Conservation (phyloP, 2,329 filamentous ascomycete genomes). For the Elsinoe fawcettii region DNA sequence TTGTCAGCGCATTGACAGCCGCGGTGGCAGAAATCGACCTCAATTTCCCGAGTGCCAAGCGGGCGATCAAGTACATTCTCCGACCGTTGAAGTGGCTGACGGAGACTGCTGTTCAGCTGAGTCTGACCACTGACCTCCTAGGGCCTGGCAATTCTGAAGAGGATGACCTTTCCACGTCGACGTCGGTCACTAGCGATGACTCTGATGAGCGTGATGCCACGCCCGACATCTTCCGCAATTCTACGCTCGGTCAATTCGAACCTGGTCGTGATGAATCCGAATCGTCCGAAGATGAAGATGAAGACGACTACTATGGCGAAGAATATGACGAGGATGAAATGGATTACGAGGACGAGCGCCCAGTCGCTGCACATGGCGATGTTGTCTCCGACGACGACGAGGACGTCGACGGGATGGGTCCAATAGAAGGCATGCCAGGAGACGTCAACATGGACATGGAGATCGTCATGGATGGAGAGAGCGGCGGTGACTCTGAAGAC, state of each 20-base stretch:
- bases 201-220: conserved; percentile 67
- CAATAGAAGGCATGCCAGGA: conserved; percentile 55
- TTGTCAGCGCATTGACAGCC: conserved; percentile 76
- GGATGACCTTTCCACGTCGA: conserved; percentile 79
- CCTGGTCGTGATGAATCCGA: conserved; percentile 73
- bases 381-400: conserved; percentile 84
- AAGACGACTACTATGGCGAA: conserved; percentile 78
- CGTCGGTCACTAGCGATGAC: conserved; percentile 73
- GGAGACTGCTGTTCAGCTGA: conserved; percentile 76
- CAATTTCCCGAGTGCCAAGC: conserved; percentile 86
- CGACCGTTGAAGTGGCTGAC: conserved; percentile 82
- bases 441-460: conserved; percentile 66
- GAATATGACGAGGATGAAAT: conserved; percentile 76
- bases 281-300: conserved; percentile 59
- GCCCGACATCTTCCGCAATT: conserved; percentile 93
- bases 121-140: conserved; percentile 60
- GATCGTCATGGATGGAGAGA: conserved; percentile 75
- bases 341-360: conserved; percentile 83
- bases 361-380: conserved; percentile 71
- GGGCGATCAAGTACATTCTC: conserved; percentile 92
- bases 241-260: conserved; percentile 89
- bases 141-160: conserved; percentile 61
- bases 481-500: conserved; percentile 54
- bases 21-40: conserved; percentile 94
- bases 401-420: conserved; percentile 72